Evolutionary conservation across 2,329 filamentous ascomycete species (phyloP).

Genomic region (Ilyonectria mors-panacis): DNA sequence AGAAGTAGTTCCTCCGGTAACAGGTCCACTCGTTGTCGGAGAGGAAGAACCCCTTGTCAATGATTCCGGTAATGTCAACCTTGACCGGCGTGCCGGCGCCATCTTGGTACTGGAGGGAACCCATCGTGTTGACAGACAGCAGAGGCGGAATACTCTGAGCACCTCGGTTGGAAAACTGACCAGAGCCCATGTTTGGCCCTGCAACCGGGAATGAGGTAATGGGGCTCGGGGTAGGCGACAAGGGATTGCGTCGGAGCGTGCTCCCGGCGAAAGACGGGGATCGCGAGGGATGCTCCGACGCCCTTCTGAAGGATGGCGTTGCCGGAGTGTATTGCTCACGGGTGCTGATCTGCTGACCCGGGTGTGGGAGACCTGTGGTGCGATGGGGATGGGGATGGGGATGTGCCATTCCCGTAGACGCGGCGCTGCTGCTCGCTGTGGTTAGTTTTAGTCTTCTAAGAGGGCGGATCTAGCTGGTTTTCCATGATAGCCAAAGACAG

Average conservation of each 20-base stretch:
- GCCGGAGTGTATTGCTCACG: constrained; percentile 69
- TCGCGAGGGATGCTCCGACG: constrained; percentile 65
- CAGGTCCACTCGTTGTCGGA: constrained; percentile 90
- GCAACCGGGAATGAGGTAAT: constrained; percentile 61
- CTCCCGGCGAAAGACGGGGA: constrained; percentile 66
- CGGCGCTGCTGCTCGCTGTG: constrained; percentile 59
- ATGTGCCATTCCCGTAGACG: constrained; percentile 72
- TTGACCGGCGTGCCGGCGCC: constrained; percentile 67
- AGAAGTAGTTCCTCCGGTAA: constrained; percentile 93
- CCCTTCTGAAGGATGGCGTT: constrained; percentile 66
- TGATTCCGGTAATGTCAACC: constrained; percentile 82
- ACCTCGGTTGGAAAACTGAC: constrained; percentile 54
- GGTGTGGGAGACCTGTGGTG: constrained; percentile 66
- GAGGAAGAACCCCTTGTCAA: constrained; percentile 92
- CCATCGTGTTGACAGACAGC: constrained; percentile 64
- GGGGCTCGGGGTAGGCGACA: constrained; percentile 68
- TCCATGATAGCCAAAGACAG: background rate
- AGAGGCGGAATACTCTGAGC: constrained; percentile 66
- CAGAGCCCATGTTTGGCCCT: constrained; percentile 65
- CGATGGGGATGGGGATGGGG: constrained; percentile 61
- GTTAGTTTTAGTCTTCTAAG: constrained; percentile 38
- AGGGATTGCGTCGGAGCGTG: constrained; percentile 64
- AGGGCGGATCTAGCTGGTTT: background rate
- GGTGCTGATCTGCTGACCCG: constrained; percentile 63
- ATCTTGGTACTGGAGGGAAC: constrained; percentile 74